Conservation (phyloP, 2,329 filamentous ascomycete species). For the Aspergillus calidoustus region DNA sequence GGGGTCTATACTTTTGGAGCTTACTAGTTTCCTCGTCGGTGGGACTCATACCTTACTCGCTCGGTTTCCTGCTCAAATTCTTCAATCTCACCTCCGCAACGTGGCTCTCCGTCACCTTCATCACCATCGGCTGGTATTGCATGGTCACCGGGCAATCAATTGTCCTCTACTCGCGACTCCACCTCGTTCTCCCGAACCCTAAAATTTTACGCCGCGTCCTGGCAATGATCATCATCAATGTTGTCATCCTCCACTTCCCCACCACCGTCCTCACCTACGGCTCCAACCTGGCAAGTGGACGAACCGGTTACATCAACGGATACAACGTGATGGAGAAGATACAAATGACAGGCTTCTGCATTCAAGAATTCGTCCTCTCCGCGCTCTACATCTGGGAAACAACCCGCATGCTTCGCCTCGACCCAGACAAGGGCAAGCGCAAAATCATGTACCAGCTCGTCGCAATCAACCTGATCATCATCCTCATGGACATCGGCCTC, state of each 20-base stretch:
- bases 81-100: conserved; percentile 42
- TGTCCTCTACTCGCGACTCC: conserved; percentile 56
- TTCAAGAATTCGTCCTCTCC: conserved; percentile 61
- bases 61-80: conserved; percentile 55
- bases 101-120: conserved; percentile 48
- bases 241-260: conserved; percentile 50
- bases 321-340: conserved; percentile 59
- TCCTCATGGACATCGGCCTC: conserved; percentile 50
- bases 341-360: conserved; percentile 60
- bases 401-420: conserved; percentile 54
- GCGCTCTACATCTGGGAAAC: conserved; percentile 60
- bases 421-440: conserved; percentile 48
- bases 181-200: conserved; percentile 49
- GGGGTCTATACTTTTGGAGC: conserved; percentile 57
- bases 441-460: conserved; percentile 56
- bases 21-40: conserved; percentile 49
- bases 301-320: conserved; percentile 34
- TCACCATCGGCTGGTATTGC: conserved; percentile 52
- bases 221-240: conserved; percentile 53
- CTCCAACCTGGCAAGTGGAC: conserved; percentile 39
- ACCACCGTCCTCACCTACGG: conserved; percentile 53
- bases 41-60: conserved; percentile 51
- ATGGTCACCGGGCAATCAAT: conserved; percentile 56
- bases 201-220: conserved; percentile 47
- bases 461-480: conserved; percentile 54